Conservation (phyloP, 2,329 filamentous ascomycete genomes). For the Clonostachys solani region DNA sequence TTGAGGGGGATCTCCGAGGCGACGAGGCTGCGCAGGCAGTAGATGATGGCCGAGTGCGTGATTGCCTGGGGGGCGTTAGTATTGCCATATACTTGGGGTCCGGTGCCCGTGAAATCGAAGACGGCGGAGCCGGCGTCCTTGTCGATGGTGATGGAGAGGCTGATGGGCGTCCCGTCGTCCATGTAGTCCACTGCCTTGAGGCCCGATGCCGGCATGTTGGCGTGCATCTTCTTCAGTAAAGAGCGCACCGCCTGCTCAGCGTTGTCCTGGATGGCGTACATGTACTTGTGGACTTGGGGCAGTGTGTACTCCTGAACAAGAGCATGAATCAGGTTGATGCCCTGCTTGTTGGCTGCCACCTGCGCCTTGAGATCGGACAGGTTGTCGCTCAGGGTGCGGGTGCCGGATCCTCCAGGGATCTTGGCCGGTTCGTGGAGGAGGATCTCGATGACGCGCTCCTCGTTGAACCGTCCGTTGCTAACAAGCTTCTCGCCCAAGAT, state of each 20-base stretch:
- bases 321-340: constrained; percentile 69
- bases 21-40: constrained; percentile 26
- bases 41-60: constrained; percentile 30
- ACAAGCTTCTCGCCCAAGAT: constrained; percentile 30
- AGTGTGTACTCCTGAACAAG: constrained; percentile 77
- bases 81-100: constrained; percentile 25
- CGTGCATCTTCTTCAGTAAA: constrained; percentile 66
- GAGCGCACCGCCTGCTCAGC: constrained; percentile 72
- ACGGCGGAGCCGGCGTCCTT: constrained; percentile 43
- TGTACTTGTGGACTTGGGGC: constrained; percentile 48
- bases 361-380: constrained; percentile 83
- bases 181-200: constrained; percentile 53
- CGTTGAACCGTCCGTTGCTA: constrained; percentile 25
- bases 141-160: constrained; percentile 70
- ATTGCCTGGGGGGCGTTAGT: constrained; percentile 28
- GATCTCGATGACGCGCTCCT: constrained; percentile 9
- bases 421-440: background rate
- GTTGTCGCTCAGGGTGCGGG: constrained; percentile 72
- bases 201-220: constrained; percentile 7
- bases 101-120: constrained; percentile 29
- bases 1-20: constrained; percentile 30
- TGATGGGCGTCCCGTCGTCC: constrained; percentile 81
- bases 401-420: constrained; percentile 40
- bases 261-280: constrained; percentile 77
- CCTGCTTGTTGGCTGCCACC: constrained; percentile 80